These are phyloP conservation scores for Leccinum subtestaceum DNA, from an alignment of 768 basidiomycete species.

Conservation along the genomic window DNA sequence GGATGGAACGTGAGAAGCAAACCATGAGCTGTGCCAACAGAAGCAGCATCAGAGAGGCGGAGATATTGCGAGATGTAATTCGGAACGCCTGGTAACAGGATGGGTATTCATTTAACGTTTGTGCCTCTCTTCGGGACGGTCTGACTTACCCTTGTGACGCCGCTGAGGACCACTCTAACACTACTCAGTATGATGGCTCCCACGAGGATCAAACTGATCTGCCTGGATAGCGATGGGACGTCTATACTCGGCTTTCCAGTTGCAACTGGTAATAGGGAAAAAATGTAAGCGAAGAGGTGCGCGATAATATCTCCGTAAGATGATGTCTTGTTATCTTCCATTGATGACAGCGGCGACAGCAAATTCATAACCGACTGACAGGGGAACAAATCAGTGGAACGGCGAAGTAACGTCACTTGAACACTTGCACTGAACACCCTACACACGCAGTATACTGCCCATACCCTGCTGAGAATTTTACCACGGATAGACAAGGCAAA, in stretches of 20 bases:
- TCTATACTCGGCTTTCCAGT: slow-evolving; percentile 32
- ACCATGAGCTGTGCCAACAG: slow-evolving; percentile 84
- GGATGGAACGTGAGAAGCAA: slow-evolving; percentile 16
- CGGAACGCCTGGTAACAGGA: slow-evolving; percentile 46
- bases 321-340: slow-evolving; percentile 36
- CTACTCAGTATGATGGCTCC: slow-evolving; percentile 75
- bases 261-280: slow-evolving; percentile 38
- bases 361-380: slow-evolving; percentile 34
- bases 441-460: slow-evolving; percentile 66
- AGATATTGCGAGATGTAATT: slow-evolving; percentile 65
- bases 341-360: slow-evolving; percentile 29
- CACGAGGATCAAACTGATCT: slow-evolving; percentile 66
- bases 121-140: slow-evolving; percentile 1
- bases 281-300: slow-evolving; percentile 38
- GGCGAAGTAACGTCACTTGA: slow-evolving; percentile 6
- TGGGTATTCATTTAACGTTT: neutral
- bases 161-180: slow-evolving; percentile 64
- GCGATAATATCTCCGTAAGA: slow-evolving; percentile 46
- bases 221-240: slow-evolving; percentile 44
- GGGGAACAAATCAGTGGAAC: slow-evolving; percentile 16
- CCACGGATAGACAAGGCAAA: slow-evolving; percentile 58
- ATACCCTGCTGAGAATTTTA: slow-evolving; percentile 46
- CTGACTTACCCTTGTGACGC: slow-evolving; percentile 55
- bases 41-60: slow-evolving; percentile 74
- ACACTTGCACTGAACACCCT: slow-evolving; percentile 58